phyloP scores from a whole-genome alignment of 306 rosid genomes.

The Notholithocarpus densiflorus region DNA sequence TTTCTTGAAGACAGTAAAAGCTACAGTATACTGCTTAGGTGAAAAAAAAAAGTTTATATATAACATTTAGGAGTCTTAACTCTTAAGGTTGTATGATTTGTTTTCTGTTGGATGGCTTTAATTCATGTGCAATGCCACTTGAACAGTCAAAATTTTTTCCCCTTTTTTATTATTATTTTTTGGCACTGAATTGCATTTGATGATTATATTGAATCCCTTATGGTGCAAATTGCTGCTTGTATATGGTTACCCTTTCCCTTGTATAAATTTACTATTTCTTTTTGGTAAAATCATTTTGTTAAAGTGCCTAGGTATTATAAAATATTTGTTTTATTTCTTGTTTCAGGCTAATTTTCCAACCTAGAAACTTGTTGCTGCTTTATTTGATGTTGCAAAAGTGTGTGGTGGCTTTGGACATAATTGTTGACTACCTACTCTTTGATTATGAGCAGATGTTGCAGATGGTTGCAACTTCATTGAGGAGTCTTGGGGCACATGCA shows the following conservation, averaged over 20 bases:
- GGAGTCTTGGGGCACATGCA: slow-evolving; percentile 50
- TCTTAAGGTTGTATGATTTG: not conserved
- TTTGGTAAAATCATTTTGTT: not conserved
- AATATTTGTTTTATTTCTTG: not conserved
- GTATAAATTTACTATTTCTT: not conserved
- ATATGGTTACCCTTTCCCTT: not conserved
- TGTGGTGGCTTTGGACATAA: not conserved
- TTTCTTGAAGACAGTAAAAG: not conserved
- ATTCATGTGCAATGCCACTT: not conserved
- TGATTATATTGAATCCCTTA: not conserved
- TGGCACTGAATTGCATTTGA: not conserved
- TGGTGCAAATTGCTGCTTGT: not conserved
- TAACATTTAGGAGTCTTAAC: not conserved
- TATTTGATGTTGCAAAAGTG: not conserved
- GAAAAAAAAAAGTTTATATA: not conserved
- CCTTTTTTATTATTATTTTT: not conserved
- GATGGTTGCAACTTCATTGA: slow-evolving; percentile 49
- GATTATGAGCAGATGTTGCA: slow-evolving; percentile 59
- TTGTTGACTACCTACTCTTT: not conserved
- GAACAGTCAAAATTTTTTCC: not conserved
- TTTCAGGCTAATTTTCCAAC: not conserved
- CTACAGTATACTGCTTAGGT: not conserved
- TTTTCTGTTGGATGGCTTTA: not conserved
- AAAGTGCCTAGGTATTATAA: not conserved
- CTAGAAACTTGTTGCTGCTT: not conserved